These are phyloP conservation scores for Jasminum sambac DNA, from an alignment of 257 asterid species.

Conservation along the genomic window DNA sequence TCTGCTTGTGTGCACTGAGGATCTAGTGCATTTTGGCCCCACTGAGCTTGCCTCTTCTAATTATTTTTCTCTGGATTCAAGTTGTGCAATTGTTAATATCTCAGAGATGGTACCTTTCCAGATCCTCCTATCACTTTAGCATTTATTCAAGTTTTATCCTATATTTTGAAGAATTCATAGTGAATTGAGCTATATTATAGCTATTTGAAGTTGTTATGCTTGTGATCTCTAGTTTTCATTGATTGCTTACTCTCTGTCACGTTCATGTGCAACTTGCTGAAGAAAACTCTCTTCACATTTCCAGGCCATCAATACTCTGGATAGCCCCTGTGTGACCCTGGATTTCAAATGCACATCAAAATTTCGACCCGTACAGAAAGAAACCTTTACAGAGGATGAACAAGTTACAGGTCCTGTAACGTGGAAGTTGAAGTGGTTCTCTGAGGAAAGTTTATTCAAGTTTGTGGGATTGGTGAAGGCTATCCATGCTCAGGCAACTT, in stretches of 20 bases:
- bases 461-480: slow-evolving; percentile 45
- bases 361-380: slow-evolving; percentile 15
- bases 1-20: slow-evolving; percentile 48
- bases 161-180: neutral
- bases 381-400: slow-evolving; percentile 19
- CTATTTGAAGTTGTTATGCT: slow-evolving; percentile 6
- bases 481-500: slow-evolving; percentile 29
- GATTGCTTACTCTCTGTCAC: too few species aligned
- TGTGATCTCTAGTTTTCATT: slow-evolving; percentile 17
- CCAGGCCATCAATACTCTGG: slow-evolving; percentile 47
- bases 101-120: slow-evolving; percentile 42
- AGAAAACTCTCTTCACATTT: slow-evolving; percentile 8
- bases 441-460: slow-evolving; percentile 31
- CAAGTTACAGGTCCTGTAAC: slow-evolving; percentile 21
- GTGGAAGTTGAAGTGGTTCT: slow-evolving; percentile 56
- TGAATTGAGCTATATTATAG: neutral
- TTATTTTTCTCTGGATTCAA: slow-evolving; percentile 36
- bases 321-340: slow-evolving; percentile 32
- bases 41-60: slow-evolving; percentile 30
- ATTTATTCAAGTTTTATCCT: slow-evolving; percentile 6
- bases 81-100: slow-evolving; percentile 38
- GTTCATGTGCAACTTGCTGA: too few species aligned
- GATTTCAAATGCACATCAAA: slow-evolving; percentile 22
- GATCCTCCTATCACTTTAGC: neutral
- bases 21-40: slow-evolving; percentile 37